phyloP scores from a whole-genome alignment of 1,284 basidiomycete species.

The Malassezia psittaci region DNA sequence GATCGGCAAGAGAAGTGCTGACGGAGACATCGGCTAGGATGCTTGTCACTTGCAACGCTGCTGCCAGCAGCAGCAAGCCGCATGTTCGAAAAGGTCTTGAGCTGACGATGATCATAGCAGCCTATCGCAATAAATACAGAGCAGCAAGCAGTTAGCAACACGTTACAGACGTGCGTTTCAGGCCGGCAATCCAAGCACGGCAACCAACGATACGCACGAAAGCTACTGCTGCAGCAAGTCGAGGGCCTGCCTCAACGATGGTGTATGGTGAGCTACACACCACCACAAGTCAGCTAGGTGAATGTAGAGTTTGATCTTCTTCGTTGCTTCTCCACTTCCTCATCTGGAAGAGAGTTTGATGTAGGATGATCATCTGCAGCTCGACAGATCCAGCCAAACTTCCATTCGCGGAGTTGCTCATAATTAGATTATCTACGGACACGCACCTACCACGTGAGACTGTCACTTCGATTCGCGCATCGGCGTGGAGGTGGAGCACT shows the following conservation, averaged over 20 bases:
- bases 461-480: background rate
- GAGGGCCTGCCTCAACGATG: slow-evolving; percentile 3
- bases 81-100: background rate
- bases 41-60: background rate
- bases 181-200: background rate
- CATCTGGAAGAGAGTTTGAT: too few species aligned
- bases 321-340: too few species aligned
- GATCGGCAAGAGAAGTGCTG: slow-evolving; percentile 8
- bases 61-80: slow-evolving; percentile 3
- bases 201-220: background rate
- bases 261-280: slow-evolving; percentile 19
- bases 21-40: slow-evolving; percentile 7
- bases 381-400: background rate
- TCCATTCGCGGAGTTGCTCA: background rate
- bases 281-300: slow-evolving; percentile 42
- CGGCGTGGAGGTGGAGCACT: background rate
- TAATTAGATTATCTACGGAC: slow-evolving; percentile 1
- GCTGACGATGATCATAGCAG: background rate
- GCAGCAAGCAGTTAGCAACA: too few species aligned
- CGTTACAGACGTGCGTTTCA: background rate
- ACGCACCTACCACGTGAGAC: background rate
- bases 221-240: background rate
- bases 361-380: background rate
- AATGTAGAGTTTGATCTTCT: slow-evolving; percentile 23
- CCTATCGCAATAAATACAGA: background rate